Evolutionary conservation across 2,329 filamentous ascomycete species (phyloP).

Genomic region (Chaetomiaceae sp.): DNA sequence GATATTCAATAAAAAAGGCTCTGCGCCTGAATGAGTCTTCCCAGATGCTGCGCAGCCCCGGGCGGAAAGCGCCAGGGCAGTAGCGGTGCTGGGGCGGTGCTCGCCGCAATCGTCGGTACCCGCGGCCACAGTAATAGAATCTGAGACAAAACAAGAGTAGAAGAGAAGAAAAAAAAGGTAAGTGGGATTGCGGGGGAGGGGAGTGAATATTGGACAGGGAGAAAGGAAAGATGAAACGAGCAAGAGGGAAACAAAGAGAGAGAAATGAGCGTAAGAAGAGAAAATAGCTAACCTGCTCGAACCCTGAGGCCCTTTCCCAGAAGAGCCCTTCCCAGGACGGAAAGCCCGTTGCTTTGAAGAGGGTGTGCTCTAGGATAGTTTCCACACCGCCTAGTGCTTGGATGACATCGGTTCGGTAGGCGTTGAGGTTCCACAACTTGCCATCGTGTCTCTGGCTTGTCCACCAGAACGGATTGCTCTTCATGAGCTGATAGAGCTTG

Average conservation of each 20-base stretch:
- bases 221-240: not conserved
- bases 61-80: not conserved
- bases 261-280: slow-evolving; percentile 58
- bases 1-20: too few relatives aligned
- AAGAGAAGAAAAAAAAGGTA: too few relatives aligned
- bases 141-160: too few relatives aligned
- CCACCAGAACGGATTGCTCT: slow-evolving; percentile 99
- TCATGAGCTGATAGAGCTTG: slow-evolving; percentile 98
- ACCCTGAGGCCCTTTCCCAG: slow-evolving; percentile 63
- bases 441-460: slow-evolving; percentile 95
- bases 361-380: slow-evolving; percentile 91
- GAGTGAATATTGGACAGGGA: too few relatives aligned
- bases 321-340: slow-evolving; percentile 96
- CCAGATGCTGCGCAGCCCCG: not conserved
- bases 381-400: slow-evolving; percentile 95
- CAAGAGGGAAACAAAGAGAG: not conserved
- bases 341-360: slow-evolving; percentile 96
- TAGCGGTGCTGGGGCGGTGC: slow-evolving; percentile 6
- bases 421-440: slow-evolving; percentile 95
- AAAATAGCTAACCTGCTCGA: slow-evolving; percentile 22
- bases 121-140: too few relatives aligned
- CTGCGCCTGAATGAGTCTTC: slow-evolving; percentile 1
- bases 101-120: slow-evolving; percentile 9
- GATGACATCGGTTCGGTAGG: slow-evolving; percentile 94
- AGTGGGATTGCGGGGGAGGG: not conserved